Conservation (phyloP, 1,139 yeast species). For the Sugiyamaella xylanicola region DNA sequence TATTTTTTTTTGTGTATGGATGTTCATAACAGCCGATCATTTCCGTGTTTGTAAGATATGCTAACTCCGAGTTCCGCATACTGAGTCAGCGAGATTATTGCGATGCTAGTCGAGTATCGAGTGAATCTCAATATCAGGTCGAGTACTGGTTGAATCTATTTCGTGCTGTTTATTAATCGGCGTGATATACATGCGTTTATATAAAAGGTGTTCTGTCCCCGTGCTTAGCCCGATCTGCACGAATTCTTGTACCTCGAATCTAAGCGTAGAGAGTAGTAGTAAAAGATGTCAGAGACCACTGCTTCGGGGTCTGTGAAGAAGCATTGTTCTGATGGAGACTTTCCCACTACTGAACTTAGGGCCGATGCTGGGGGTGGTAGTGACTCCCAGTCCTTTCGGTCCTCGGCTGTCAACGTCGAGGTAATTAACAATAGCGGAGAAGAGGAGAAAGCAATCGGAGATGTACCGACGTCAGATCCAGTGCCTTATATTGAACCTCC, state of each 20-base stretch:
- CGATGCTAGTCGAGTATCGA: too few relatives aligned
- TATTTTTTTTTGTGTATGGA: too few relatives aligned
- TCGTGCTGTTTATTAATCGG: too few relatives aligned
- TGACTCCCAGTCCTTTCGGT: neutral
- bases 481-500: constrained; percentile 22
- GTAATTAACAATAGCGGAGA: constrained; percentile 8
- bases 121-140: too few relatives aligned
- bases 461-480: neutral
- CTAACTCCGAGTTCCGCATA: neutral
- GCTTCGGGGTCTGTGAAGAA: neutral
- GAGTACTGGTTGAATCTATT: too few relatives aligned
- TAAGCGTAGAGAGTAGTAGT: too few relatives aligned
- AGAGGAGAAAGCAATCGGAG: constrained; percentile 8
- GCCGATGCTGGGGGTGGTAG: neutral
- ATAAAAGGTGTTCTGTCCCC: too few relatives aligned
- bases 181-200: too few relatives aligned
- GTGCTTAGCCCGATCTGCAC: too few relatives aligned
- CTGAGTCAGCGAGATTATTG: neutral
- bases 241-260: too few relatives aligned
- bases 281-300: neutral
- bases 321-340: neutral
- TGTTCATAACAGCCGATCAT: neutral
- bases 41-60: neutral
- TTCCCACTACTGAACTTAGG: neutral
- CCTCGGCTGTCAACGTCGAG: constrained; percentile 7